Evolutionary conservation across 208 protist genomes (phyloP).

Genomic region (Leishmania turanica): DNA sequence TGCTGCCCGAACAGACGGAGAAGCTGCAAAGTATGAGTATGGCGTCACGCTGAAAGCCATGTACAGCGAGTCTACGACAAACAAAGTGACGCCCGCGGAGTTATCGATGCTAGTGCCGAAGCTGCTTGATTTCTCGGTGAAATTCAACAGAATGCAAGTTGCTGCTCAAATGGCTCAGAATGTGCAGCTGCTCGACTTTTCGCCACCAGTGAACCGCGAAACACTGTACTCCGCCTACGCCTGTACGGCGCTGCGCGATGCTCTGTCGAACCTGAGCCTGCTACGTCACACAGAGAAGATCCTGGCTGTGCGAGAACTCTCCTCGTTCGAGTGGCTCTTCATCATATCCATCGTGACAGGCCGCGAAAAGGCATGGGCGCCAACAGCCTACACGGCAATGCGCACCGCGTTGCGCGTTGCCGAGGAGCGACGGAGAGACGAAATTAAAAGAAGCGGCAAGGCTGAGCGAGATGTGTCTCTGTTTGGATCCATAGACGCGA

Average conservation of each 20-base stretch:
- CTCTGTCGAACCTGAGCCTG: constrained; percentile 17
- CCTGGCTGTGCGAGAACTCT: constrained; percentile 4
- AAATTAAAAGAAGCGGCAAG: background rate
- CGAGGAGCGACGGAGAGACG: constrained; percentile 8
- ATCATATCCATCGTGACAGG: constrained; percentile 6
- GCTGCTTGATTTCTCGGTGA: background rate
- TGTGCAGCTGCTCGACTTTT: background rate
- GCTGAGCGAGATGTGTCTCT: constrained; percentile 9
- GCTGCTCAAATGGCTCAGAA: background rate
- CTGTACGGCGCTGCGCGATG: background rate
- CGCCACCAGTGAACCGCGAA: background rate
- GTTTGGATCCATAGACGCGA: background rate
- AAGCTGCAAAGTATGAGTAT: background rate
- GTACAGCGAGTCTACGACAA: background rate
- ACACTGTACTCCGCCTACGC: constrained; percentile 1
- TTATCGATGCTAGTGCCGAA: constrained; percentile 19
- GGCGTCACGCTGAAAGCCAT: background rate
- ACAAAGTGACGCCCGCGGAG: constrained; percentile 18
- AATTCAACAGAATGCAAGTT: background rate
- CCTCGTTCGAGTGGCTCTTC: constrained; percentile 19
- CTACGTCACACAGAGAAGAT: constrained; percentile 16
- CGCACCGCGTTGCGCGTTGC: background rate
- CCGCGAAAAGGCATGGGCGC: constrained; percentile 12
- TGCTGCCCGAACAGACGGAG: background rate
- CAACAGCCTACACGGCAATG: background rate